Evolutionary conservation across 495 filamentous ascomycete genomes (phyloP).

Genomic region (Penicillium robsamsonii): DNA sequence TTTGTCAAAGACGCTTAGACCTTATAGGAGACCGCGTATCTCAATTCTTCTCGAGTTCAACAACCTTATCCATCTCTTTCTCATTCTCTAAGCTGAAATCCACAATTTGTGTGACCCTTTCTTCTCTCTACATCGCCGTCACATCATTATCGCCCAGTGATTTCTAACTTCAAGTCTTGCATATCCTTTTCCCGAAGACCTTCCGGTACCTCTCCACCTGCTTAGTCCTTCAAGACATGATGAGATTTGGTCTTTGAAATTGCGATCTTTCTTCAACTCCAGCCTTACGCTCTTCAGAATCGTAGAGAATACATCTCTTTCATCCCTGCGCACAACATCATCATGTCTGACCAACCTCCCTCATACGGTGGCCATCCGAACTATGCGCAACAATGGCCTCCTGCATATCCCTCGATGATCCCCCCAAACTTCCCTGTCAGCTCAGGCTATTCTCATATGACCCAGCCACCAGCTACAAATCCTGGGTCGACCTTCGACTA

Average conservation of each 20-base stretch:
- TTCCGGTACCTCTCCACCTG: not conserved
- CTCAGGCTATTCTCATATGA: conserved; percentile 15
- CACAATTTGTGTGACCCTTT: not conserved
- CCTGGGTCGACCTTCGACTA: conserved; percentile 18
- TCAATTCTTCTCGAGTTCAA: not conserved
- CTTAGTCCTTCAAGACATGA: conserved; percentile 1
- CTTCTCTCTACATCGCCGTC: not conserved
- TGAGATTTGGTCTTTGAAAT: conserved; percentile 9
- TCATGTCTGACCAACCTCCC: conserved; percentile 57
- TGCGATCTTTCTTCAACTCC: not conserved
- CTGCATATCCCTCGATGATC: conserved; percentile 25
- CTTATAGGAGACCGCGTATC: conserved; percentile 8
- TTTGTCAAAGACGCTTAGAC: conserved; percentile 26
- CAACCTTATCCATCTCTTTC: not conserved
- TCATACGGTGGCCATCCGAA: conserved; percentile 45
- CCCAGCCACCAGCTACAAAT: conserved; percentile 12
- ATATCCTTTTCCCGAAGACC: not conserved
- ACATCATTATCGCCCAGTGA: not conserved
- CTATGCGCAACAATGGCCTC: conserved; percentile 37
- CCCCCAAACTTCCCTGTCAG: conserved; percentile 24
- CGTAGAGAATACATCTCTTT: not conserved
- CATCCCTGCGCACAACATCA: conserved; percentile 3
- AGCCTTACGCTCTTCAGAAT: not conserved
- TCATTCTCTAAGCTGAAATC: not conserved
- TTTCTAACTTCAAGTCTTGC: not conserved